Conservation (phyloP, 345 rosid genomes). For the Arabidopsis arenosa region DNA sequence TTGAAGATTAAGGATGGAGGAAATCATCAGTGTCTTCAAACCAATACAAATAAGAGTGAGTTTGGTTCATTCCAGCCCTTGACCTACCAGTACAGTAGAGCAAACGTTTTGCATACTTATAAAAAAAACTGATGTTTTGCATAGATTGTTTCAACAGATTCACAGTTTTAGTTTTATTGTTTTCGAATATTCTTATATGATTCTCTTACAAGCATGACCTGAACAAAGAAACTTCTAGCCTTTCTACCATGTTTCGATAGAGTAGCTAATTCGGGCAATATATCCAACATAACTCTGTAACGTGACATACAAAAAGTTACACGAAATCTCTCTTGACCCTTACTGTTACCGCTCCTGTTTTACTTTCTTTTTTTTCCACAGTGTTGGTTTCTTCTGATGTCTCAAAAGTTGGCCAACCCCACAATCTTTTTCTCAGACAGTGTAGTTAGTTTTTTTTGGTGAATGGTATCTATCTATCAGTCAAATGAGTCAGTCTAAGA, state of each 20-base stretch:
- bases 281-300: conserved; percentile 31
- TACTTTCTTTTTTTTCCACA: conserved; percentile 27
- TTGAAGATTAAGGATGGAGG: neutral
- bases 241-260: conserved; percentile 31
- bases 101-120: too few species aligned
- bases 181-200: conserved; percentile 1
- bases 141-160: neutral
- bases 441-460: conserved; percentile 37
- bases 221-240: conserved; percentile 14
- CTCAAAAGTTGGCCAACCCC: conserved; percentile 46
- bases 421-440: conserved; percentile 33
- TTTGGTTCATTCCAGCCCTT: neutral
- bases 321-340: conserved; percentile 5
- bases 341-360: conserved; percentile 36
- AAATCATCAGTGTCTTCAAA: neutral
- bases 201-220: conserved; percentile 15
- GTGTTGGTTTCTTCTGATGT: conserved; percentile 37
- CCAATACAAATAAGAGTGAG: neutral
- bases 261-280: conserved; percentile 37
- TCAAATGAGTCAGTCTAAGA: conserved; percentile 38
- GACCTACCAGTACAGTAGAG: neutral
- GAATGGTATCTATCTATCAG: conserved; percentile 39
- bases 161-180: neutral
- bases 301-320: conserved; percentile 34
- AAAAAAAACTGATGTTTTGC: neutral